Percentiles rank a stretch among this genome's conserved stretches.
These are phyloP conservation scores for Penicillium rolfsii DNA, from an alignment of 2,329 filamentous ascomycete species.

Conservation along the genomic window DNA sequence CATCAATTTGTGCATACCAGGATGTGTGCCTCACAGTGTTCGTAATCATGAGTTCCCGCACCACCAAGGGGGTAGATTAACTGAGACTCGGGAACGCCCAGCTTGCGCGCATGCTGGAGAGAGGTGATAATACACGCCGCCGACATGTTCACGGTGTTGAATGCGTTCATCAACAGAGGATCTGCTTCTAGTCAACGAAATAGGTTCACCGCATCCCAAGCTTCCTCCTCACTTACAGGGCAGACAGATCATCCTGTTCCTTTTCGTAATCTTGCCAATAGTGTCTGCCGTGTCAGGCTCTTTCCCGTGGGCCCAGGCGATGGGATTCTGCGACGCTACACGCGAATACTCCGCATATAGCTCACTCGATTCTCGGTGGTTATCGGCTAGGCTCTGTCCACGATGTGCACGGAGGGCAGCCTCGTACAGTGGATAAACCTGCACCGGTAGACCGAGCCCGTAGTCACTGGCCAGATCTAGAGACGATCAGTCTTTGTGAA, in stretches of 20 bases:
- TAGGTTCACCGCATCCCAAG: background rate
- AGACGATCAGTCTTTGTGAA: background rate
- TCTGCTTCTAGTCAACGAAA: constrained; percentile 48
- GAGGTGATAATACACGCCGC: constrained; percentile 65
- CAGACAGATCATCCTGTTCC: constrained; percentile 69
- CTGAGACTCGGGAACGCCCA: constrained; percentile 58
- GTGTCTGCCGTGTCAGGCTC: constrained; percentile 50
- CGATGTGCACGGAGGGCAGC: constrained; percentile 63
- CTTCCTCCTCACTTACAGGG: constrained; percentile 57
- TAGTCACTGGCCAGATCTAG: constrained; percentile 54
- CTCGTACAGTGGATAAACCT: constrained; percentile 70
- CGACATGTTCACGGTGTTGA: constrained; percentile 69
- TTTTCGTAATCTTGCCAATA: constrained; percentile 59
- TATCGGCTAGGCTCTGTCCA: constrained; percentile 58
- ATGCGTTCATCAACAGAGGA: constrained; percentile 71
- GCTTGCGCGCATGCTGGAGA: constrained; percentile 55
- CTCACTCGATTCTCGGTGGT: constrained; percentile 61
- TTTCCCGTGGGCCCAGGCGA: constrained; percentile 62
- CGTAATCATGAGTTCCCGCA: constrained; percentile 63
- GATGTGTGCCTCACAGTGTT: constrained; percentile 51
- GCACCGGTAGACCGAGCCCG: constrained; percentile 65
- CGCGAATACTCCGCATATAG: constrained; percentile 65
- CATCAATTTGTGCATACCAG: background rate
- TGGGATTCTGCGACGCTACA: constrained; percentile 57
- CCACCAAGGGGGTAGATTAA: constrained; percentile 69